A percentile compares a stretch with the other conserved stretches of the same genome.
Evolutionary conservation across 345 rosid genomes (phyloP).

Genomic region (Theobroma cacao): DNA sequence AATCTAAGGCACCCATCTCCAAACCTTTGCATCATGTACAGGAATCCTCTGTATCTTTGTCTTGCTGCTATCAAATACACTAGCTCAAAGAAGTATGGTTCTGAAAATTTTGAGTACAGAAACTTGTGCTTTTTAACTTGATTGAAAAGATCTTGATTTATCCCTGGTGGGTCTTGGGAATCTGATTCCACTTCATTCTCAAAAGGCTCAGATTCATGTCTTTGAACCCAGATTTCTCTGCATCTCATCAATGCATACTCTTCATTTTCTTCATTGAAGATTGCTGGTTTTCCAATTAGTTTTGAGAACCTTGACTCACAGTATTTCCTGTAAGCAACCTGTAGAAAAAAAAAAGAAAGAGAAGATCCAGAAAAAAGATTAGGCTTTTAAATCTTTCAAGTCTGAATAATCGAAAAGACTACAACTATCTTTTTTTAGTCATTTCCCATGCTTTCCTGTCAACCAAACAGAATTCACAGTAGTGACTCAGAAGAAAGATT

Average conservation of each 20-base stretch:
- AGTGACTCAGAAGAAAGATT: neutral
- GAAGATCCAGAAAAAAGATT: neutral
- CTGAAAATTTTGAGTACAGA: conserved; percentile 52
- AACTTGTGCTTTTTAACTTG: conserved; percentile 49
- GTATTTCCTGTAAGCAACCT: conserved; percentile 67
- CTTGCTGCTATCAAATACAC: conserved; percentile 68
- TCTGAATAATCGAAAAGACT: neutral
- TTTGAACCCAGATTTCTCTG: conserved; percentile 50
- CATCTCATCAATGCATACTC: conserved; percentile 79
- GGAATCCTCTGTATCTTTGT: conserved; percentile 74
- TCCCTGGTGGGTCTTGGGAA: conserved; percentile 16
- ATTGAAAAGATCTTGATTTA: conserved; percentile 37
- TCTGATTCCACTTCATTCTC: conserved; percentile 61
- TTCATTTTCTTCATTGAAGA: conserved; percentile 69
- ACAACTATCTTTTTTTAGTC: neutral
- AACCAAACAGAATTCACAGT: conserved; percentile 21
- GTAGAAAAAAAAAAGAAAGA: neutral
- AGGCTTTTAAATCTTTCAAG: neutral
- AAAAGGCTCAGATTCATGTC: conserved; percentile 67
- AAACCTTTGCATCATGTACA: conserved; percentile 48
- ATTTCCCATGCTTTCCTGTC: conserved; percentile 16
- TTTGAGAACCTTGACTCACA: conserved; percentile 76
- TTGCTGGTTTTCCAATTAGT: conserved; percentile 70
- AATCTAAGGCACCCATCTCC: conserved; percentile 41
- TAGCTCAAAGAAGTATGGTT: conserved; percentile 64